phyloP scores from a whole-genome alignment of 2,329 filamentous ascomycete genomes.

The Paraphoma sp. region DNA sequence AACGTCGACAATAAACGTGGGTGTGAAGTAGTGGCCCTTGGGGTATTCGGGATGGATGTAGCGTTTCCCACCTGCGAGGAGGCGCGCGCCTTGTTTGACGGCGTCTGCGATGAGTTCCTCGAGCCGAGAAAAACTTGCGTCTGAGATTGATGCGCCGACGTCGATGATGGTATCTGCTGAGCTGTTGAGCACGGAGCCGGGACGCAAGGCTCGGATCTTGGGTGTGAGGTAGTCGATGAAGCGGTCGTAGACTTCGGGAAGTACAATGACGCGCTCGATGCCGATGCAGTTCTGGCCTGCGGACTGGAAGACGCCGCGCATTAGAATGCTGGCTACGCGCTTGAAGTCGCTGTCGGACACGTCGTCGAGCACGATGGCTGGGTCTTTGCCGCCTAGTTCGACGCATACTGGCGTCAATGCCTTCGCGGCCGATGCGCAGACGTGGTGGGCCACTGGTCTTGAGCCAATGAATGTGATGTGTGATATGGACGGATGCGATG shows the following conservation, averaged over 20 bases:
- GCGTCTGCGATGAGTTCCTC: constrained; percentile 80
- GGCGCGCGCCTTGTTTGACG: constrained; percentile 76
- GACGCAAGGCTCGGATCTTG: constrained; percentile 74
- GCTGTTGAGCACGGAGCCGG: constrained; percentile 71
- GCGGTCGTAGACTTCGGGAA: constrained; percentile 75
- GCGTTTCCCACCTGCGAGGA: constrained; percentile 80
- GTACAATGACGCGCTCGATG: constrained; percentile 88
- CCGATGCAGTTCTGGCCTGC: constrained; percentile 98
- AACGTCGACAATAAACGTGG: constrained; percentile 90
- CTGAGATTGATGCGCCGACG: constrained; percentile 88
- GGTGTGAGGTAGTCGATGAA: constrained; percentile 75
- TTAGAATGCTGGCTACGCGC: constrained; percentile 79
- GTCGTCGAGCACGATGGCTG: constrained; percentile 87
- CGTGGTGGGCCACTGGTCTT: constrained; percentile 82
- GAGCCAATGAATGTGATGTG: constrained; percentile 98
- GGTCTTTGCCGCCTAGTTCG: constrained; percentile 94
- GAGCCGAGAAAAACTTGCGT: constrained; percentile 74
- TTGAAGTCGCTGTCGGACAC: constrained; percentile 67
- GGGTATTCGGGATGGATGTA: constrained; percentile 75
- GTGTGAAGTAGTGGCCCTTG: constrained; percentile 87
- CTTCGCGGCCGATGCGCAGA: constrained; percentile 85
- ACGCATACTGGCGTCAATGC: constrained; percentile 86
- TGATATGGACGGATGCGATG: constrained; percentile 80
- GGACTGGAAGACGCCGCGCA: constrained; percentile 93
- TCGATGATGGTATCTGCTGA: constrained; percentile 63